Conservation (phyloP, 2,329 filamentous ascomycete genomes). For the Aspergillus pseudoviridinutans region DNA sequence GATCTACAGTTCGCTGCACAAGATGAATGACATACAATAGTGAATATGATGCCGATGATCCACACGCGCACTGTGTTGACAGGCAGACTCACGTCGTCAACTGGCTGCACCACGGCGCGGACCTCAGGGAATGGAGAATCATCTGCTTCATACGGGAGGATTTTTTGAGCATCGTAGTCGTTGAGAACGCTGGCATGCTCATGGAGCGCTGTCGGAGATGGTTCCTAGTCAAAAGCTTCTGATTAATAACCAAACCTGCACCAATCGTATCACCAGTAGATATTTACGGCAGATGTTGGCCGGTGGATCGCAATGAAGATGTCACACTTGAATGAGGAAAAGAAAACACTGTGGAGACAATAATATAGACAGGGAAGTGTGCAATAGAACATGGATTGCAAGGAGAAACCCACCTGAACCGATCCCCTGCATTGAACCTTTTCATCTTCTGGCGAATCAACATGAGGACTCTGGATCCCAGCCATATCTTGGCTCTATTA, state of each 20-base stretch:
- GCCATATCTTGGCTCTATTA: neutral
- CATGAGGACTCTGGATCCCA: neutral
- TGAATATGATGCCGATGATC: constrained; percentile 36
- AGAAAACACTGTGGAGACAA: neutral
- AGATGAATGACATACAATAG: constrained; percentile 25
- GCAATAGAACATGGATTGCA: neutral
- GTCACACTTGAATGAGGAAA: neutral
- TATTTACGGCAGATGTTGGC: neutral
- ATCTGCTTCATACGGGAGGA: constrained; percentile 33
- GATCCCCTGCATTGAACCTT: neutral
- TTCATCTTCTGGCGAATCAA: constrained; percentile 3
- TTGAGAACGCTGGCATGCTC: constrained; percentile 22
- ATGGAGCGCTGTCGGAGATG: constrained; percentile 5
- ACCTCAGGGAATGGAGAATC: constrained; percentile 39
- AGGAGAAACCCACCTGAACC: constrained; percentile 7
- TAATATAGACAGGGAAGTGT: neutral
- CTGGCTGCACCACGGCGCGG: constrained; percentile 32
- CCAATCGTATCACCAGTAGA: neutral
- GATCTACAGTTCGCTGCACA: neutral
- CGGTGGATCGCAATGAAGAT: neutral
- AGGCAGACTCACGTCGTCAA: constrained; percentile 29
- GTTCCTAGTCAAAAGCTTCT: constrained; percentile 8
- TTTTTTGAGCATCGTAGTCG: constrained; percentile 29
- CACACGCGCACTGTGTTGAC: constrained; percentile 36
- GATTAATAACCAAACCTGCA: neutral